Conservation (phyloP, 2,329 filamentous ascomycete species). For the Colletotrichum neosansevieriae region DNA sequence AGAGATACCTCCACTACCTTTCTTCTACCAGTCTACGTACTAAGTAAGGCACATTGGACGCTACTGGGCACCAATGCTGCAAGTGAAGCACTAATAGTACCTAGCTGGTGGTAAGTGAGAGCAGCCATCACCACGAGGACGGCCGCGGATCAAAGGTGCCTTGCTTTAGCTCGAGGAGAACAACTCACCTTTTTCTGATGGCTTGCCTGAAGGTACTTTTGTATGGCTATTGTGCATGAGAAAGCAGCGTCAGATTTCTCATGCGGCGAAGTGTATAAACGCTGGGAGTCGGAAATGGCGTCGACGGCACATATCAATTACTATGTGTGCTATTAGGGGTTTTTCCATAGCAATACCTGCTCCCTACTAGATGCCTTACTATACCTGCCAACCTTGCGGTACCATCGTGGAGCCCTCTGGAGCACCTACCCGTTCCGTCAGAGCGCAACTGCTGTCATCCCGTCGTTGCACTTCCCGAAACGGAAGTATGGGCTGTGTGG, state of each 20-base stretch:
- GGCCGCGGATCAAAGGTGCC: constrained; percentile 12
- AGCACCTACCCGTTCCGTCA: constrained; percentile 9
- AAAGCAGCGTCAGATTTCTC: neutral
- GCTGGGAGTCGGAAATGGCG: neutral
- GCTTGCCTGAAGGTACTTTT: too few species aligned
- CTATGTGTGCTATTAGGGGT: neutral
- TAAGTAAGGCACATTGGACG: too few species aligned
- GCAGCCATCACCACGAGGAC: constrained; percentile 11
- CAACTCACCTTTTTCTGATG: neutral
- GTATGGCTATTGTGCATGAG: neutral
- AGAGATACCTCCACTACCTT: neutral
- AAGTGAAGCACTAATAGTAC: neutral
- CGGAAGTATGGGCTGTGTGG: constrained; percentile 36
- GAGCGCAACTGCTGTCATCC: constrained; percentile 29
- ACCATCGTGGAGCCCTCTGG: neutral
- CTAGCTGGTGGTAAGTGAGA: neutral
- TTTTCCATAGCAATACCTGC: neutral
- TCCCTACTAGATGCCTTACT: neutral
- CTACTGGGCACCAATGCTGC: constrained; percentile 15
- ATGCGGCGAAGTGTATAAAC: neutral
- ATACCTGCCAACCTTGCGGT: too few species aligned
- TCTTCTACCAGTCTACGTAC: too few species aligned
- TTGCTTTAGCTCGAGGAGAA: constrained; percentile 18
- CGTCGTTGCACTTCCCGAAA: constrained; percentile 25
- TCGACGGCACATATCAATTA: neutral